Evolutionary conservation across 2,329 filamentous ascomycete species (phyloP), one percentile per base, ranked within the genome.

Genomic region (Colletotrichum chrysophilum): DNA sequence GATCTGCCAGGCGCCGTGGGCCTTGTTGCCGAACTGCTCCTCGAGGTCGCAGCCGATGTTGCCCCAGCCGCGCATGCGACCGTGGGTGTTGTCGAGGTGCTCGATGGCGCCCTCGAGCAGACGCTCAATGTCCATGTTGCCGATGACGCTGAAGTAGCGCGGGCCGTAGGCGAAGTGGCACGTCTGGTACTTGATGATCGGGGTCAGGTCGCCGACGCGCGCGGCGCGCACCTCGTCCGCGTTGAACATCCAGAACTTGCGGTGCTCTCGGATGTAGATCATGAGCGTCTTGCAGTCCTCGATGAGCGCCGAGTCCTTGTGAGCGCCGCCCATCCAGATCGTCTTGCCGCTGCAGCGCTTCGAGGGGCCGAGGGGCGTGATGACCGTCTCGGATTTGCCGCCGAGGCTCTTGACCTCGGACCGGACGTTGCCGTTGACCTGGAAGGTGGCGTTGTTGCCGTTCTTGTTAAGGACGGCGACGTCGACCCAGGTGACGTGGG

Each of bases 121-220:
- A 24, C 56, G 34, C 21, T 75, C 71, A 13, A 66, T 48, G 34
- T 70, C 71, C 71, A 70, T 74, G 48, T 70, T 74, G 66, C 71
- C 66, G 32, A 74, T 61, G 43, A 56, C 26, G 28, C n/a, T 24
- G 32, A 48, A 43, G 14, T 36, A 18, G 64, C 30, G 34, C 16
- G 36, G 52, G 36, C 48, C 55, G 32, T 56, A 73, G 21, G 55
- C 55, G 26, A 74, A 36, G 66, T 70, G 71, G 26, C 71, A 74
- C 16, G 71, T 65, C 12, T 38, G 66, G 24, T 70, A 68, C 24
- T 74, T 70, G 58, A 67, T 67, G n/a, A 74, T 68, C 9, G 66
- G 48, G 26, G 32, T 70, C 38, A 56, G 30, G 16, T 30, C 18
- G 32, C 43, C 65, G 26, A 7, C 13, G 43, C 43, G 58, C 8